Conservation (phyloP, 768 basidiomycete genomes). For the Dictyophora rubrovolvata region DNA sequence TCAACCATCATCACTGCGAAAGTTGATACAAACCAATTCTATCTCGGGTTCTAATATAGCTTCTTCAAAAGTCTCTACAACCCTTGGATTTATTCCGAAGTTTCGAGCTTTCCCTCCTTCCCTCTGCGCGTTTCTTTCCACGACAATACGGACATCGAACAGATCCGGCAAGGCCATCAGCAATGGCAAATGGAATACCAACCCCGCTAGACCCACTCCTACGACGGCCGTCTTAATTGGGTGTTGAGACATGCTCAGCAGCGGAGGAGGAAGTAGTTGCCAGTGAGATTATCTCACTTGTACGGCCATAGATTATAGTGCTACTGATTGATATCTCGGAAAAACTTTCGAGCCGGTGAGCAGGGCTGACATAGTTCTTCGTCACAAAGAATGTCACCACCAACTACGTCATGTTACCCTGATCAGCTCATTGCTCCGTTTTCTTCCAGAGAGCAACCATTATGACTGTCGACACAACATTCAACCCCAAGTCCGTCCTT, state of each 20-base stretch:
- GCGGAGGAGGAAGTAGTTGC: background rate
- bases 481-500: conserved; percentile 50
- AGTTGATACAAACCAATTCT: conserved; percentile 35
- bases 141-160: conserved; percentile 64
- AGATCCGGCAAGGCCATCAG: conserved; percentile 59
- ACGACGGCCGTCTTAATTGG: conserved; percentile 64
- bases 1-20: background rate
- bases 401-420: background rate
- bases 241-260: conserved; percentile 14
- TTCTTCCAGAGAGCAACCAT: background rate
- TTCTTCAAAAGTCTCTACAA: conserved; percentile 50
- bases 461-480: conserved; percentile 5
- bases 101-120: conserved; percentile 56
- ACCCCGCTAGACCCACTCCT: conserved; percentile 65
- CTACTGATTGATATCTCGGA: background rate
- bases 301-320: background rate
- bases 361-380: background rate
- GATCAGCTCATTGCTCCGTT: background rate
- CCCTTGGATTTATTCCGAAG: conserved; percentile 45
- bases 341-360: no score
- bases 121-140: conserved; percentile 57
- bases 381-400: background rate
- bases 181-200: conserved; percentile 77
- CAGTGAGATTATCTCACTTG: background rate
- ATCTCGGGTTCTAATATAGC: conserved; percentile 54